These are phyloP conservation scores for Scheffersomyces coipomensis DNA, from an alignment of 805 yeast genomes.

Conservation along the genomic window DNA sequence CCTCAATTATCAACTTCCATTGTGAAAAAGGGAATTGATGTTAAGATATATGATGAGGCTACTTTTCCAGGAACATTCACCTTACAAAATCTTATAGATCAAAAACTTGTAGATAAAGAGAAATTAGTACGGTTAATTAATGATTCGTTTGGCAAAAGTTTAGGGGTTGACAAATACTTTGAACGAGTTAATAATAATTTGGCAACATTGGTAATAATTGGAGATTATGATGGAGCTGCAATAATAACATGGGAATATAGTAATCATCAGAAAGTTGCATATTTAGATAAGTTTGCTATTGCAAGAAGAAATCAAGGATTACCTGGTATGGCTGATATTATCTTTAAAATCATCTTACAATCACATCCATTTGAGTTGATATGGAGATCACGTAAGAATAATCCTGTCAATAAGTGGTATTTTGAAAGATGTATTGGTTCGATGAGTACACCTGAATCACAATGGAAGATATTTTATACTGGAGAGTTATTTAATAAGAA, in stretches of 20 bases:
- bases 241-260: constrained; percentile 77
- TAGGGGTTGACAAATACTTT: constrained; percentile 69
- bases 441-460: constrained; percentile 32
- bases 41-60: constrained; percentile 38
- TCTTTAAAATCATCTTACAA: constrained; percentile 75
- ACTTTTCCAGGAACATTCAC: constrained; percentile 33
- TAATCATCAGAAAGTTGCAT: constrained; percentile 49
- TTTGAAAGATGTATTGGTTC: constrained; percentile 86
- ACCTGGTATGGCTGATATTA: constrained; percentile 89
- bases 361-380: constrained; percentile 70
- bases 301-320: constrained; percentile 81
- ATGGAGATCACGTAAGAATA: constrained; percentile 85
- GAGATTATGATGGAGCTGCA: constrained; percentile 93
- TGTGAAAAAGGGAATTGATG: constrained; percentile 70
- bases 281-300: constrained; percentile 93
- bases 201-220: constrained; percentile 81
- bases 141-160: constrained; percentile 69
- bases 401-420: constrained; percentile 97
- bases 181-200: constrained; percentile 61
- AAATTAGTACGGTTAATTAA: constrained; percentile 65
- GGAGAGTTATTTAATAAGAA: constrained; percentile 39
- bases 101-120: constrained; percentile 48
- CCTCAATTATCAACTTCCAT: constrained; percentile 76
- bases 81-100: constrained; percentile 34
- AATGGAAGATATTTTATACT: constrained; percentile 42